Percentiles rank a stretch among this genome's conserved stretches.
Conservation (phyloP, 441 rosid genomes). For the Breynia disticha region DNA sequence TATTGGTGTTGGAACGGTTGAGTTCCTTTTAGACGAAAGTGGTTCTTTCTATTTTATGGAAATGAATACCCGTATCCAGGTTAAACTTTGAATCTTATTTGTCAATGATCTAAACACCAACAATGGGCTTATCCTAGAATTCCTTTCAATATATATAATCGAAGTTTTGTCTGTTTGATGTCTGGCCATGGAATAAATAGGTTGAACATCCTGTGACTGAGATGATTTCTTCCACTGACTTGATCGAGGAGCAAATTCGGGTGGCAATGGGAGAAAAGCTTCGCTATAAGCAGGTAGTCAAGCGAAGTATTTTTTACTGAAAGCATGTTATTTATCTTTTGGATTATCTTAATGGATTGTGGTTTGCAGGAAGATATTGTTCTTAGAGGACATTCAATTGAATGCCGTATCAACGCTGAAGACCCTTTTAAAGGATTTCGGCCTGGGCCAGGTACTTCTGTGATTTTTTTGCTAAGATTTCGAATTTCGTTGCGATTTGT, state of each 20-base stretch:
- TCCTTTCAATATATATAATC: constrained; percentile 3
- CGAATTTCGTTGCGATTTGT: background rate
- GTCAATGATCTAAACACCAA: background rate
- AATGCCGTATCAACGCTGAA: constrained; percentile 98
- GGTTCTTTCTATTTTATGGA: constrained; percentile 98
- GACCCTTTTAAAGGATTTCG: constrained; percentile 93
- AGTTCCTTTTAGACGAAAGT: constrained; percentile 94
- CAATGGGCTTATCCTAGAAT: too few relatives aligned
- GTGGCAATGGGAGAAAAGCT: constrained; percentile 97
- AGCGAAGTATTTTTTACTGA: too few relatives aligned
- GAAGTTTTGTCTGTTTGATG: background rate
- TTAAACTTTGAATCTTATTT: constrained; percentile 12
- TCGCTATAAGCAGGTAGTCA: constrained; percentile 60
- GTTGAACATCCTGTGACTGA: constrained; percentile 98
- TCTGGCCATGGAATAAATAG: constrained; percentile 25
- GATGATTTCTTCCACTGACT: constrained; percentile 94
- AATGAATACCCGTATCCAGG: constrained; percentile 99
- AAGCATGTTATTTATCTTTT: background rate
- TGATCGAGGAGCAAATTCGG: constrained; percentile 92
- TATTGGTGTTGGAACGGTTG: constrained; percentile 93
- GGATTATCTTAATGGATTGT: constrained; percentile 3
- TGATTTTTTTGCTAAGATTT: background rate
- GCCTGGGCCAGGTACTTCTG: constrained; percentile 81
- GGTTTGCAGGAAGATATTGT: constrained; percentile 73
- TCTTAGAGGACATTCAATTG: constrained; percentile 94